Evolutionary conservation across 1,284 basidiomycete species (phyloP), one percentile per base, ranked within the genome.

Genomic region (Sanghuangporus sanghuang): DNA sequence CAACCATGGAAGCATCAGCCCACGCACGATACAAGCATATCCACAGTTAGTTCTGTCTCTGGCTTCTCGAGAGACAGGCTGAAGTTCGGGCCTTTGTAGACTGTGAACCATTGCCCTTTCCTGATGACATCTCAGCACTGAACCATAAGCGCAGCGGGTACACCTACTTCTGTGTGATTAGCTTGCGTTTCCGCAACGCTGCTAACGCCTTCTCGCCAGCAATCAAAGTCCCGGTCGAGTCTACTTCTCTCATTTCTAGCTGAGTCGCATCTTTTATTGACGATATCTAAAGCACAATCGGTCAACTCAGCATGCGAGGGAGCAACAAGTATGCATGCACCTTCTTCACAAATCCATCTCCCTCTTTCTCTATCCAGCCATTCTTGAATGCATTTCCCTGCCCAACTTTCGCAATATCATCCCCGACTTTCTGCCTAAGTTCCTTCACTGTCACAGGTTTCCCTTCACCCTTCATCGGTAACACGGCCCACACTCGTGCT

Each of bases 321-420:
- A 9, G 27, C 8, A 12, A 9, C 16, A 38, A 14, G 35, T 21
- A 50, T 40, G n/a, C 27, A 18, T 35, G 44, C 39, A 62, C 94
- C 65, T 89, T 79, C 76, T 91, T 90, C 61, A 98, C 87, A 66
- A 98, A 87, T 21, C 94, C 93, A 68, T 87, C 85, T 3, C 92
- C 93, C 68, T 96, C 92, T 76, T 98, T 98, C 36, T 82, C 84
- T 68, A 98, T 95, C 96, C 97, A 99, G 68, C 92, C 93, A 72
- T 93, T 96, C 79, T 96, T 97, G 85, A 99, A 98, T 23, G 96
- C 97, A 67, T 92, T 86, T 35, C 90, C 90, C 76, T 99, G 97
- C 2, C 97, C 97, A 66, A 91, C 84, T 78, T 95, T 96, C 18
- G 92, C 87, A 5, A 85, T 83, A 69, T 96, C 93, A 63, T 90